Evolutionary conservation across 2,329 filamentous ascomycete species (phyloP), one percentile per base, ranked within the genome.

Genomic region (Atkinsonella texensis): DNA sequence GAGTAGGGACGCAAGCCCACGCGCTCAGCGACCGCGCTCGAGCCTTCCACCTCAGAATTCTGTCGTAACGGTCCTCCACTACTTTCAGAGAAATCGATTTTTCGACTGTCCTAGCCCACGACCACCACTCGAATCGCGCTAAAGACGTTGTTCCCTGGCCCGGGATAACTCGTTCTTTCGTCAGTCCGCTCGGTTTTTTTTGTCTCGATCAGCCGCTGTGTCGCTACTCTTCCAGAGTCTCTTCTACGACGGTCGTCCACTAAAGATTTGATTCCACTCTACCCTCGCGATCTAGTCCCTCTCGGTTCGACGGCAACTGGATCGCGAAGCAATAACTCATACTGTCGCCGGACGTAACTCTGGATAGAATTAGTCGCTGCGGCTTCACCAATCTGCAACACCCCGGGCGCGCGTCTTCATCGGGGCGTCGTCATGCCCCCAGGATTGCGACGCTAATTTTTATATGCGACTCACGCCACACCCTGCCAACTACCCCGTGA

Each of bases 341-440:
- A 32, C 4, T 2, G n/a, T 4, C 31, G 13, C n/a, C 11, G 12
- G 23, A 41, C 17, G 33, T 17, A 23, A 23, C 41, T 18, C 31
- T 53, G 39, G 15, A 45, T 35, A 45, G 28, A 9, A 4, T 7
- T 17, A 40, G 50, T 53, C 48, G 50, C 53, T 45, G 57, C 41
- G 49, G 35, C 41, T 13, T 38, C 28, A 7, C 39, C 12, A 45
- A 28, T 33, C 31, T 39, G 47, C 46, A 51, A 54, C 35, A 48
- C 43, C 44, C 32, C 39, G 18, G 64, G 65, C 65, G 68, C 68
- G 67, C 71, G 67, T 73, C 66, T 62, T 63, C 58, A 62, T 67
- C 66, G 39, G 48, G 69, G 71, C 75, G 73, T 70, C 75, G 77
- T 77, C 75, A 81, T 81, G 78, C 74, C 70, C 70, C 68, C 73